A percentile compares a stretch with the other conserved stretches of the same genome.
Conservation (phyloP, 1,284 basidiomycete species). For the Pyrrhoderma lamaoense region DNA sequence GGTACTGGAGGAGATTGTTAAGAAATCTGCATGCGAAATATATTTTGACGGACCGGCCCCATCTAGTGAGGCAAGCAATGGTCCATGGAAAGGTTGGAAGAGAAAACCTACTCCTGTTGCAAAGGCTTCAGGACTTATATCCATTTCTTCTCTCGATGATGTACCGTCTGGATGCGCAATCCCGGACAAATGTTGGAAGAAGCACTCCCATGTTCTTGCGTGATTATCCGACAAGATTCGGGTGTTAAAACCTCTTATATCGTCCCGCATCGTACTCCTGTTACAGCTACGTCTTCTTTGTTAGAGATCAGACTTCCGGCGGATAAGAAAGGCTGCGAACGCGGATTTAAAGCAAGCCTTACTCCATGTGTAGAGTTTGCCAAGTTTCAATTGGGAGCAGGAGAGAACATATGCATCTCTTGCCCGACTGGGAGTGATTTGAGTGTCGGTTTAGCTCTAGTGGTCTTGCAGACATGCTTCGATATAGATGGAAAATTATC, state of each 20-base stretch:
- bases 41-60: too few relatives aligned
- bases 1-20: constrained; percentile 42
- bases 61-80: neutral
- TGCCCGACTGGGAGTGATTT: constrained; percentile 53
- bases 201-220: too few relatives aligned
- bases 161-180: constrained; percentile 17
- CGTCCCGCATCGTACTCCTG: too few relatives aligned
- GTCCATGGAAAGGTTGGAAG: constrained; percentile 8
- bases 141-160: constrained; percentile 30
- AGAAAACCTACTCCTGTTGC: constrained; percentile 25
- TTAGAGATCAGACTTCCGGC: neutral
- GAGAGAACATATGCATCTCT: constrained; percentile 40
- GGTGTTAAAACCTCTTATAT: too few relatives aligned
- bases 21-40: constrained; percentile 3
- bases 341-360: constrained; percentile 41
- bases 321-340: constrained; percentile 47
- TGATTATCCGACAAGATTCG: too few relatives aligned
- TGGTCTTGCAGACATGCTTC: constrained; percentile 53
- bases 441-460: constrained; percentile 56
- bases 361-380: constrained; percentile 47
- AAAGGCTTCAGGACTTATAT: constrained; percentile 33
- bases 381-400: constrained; percentile 30
- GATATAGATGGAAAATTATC: constrained; percentile 38
- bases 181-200: too few relatives aligned
- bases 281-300: too few relatives aligned